Conservation (phyloP, 805 yeast genomes). For the Yarrowia yakushimensis region DNA sequence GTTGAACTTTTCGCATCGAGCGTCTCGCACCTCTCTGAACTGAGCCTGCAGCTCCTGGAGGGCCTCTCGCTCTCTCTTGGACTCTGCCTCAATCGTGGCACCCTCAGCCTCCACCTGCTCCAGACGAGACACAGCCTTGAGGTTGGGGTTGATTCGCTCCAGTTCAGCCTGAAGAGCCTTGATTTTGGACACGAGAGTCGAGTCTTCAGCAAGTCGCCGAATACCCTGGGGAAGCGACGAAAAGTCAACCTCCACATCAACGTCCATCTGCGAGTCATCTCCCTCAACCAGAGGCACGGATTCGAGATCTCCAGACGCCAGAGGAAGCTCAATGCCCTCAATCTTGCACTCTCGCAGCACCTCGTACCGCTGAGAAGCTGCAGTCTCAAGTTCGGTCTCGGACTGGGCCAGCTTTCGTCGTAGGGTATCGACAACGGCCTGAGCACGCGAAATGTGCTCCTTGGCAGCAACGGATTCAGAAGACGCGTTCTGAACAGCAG, state of each 20-base stretch:
- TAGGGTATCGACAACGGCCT: conserved; percentile 26
- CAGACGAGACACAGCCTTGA: conserved; percentile 73
- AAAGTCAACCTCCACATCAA: conserved; percentile 31
- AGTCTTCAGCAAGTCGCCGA: background rate
- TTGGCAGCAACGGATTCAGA: background rate
- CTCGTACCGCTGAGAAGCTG: conserved; percentile 14
- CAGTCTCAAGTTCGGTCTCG: conserved; percentile 32
- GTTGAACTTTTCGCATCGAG: conserved; percentile 62
- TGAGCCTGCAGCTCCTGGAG: conserved; percentile 38
- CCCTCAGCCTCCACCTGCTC: conserved; percentile 62
- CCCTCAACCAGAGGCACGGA: conserved; percentile 57
- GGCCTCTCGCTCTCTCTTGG: conserved; percentile 55
- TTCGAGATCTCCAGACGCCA: conserved; percentile 57
- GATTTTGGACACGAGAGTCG: conserved; percentile 29
- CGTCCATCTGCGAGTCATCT: conserved; percentile 37
- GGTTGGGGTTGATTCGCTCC: conserved; percentile 65
- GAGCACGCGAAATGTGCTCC: conserved; percentile 4
- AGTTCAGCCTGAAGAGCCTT: conserved; percentile 34
- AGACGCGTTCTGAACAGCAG: conserved; percentile 1
- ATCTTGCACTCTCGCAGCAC: conserved; percentile 67
- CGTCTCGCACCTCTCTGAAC: conserved; percentile 57
- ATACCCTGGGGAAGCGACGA: conserved; percentile 34
- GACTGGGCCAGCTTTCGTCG: conserved; percentile 27
- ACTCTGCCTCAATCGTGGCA: conserved; percentile 60
- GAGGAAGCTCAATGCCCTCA: conserved; percentile 62